Evolutionary conservation across 176 grass and related monocot species (phyloP), one percentile per base, ranked within the genome.

Genomic region (Urochloa ruziziensis): DNA sequence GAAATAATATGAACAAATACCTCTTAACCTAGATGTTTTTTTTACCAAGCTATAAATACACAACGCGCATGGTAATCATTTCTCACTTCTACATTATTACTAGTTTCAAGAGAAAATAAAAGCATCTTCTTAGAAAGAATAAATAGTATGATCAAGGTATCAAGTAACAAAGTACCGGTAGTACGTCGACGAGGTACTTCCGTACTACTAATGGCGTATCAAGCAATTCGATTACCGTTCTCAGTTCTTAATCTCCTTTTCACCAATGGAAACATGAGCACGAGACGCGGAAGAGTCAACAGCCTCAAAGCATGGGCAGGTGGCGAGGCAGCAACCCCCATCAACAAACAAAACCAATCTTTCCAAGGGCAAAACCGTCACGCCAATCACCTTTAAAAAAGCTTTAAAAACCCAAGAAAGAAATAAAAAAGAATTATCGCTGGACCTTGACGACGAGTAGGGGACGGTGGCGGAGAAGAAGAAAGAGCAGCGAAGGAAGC

Each of bases 331-430:
- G 19, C 18, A 51, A 4, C 12, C 10, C 28, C 44, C 59, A 39
- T 64, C 73, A 73, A 67, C 40, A 54, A 70, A 84, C 89, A 81
- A 91, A 84, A 70, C 42, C 39, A 42, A 74, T 76, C 82, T 88
- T 84, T 90, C 64, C 60, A 36, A 86, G 85, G 84, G 79, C 67
- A 88, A 61, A 76, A 78, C 6, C 57, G 80, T 86, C 61, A 83
- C 39, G 74, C 29, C 8, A 36, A 86, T 48, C 80, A 33, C 46
- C 29, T 65, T 14, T 28, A n/a, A 34, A 40, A 76, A 61, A 65
- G 11, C 5, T 46, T 42, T 33, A 37, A 57, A 16, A 47, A 34
- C 13, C 27, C 9, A 27, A 59, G 56, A 34, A 49, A 24, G 47
- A 4, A 33, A 62, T 67, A 73, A 59, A 77, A 61, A 25, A 40